Evolutionary conservation across 2,329 filamentous ascomycete species (phyloP), one percentile per base, ranked within the genome.

Genomic region (Huntiella savannae): DNA sequence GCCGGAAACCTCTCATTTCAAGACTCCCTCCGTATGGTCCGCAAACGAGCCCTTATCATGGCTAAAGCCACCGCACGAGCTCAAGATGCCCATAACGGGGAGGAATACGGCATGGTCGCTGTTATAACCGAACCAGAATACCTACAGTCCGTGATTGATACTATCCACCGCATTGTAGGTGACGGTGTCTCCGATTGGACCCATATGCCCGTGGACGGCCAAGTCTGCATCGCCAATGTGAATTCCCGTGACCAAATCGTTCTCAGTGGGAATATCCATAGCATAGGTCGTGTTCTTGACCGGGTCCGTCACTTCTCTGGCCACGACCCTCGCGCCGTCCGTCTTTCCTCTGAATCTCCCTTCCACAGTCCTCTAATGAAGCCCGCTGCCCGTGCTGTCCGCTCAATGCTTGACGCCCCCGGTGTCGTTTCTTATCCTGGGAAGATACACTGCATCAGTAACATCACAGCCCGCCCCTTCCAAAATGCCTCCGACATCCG

Each of bases 221-320:
- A 93, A 61, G 87, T 95, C 43, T 68, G 81, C 53, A 86, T 96
- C 54, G 88, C 86, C 50, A 95, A 96, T 62, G 77, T 93, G 63
- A 96, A 96, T 64, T 84, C 79, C 60, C 91, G 86, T 65, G 94
- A 94, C 59, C 88, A 96, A 64, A 93, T 96, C 55, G 88, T 95
- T 44, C 68, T 96, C 45, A 91, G 82, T 57, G 88, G 88, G 33
- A 88, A 78, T 60, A 79, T 95, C 45, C 78, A 79, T 55, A 72
- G 77, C 54, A 94, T 95, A 60, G 78, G 76, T 55, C 79, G 78
- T 48, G 74, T 95, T 13, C 66, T 95, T 45, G 77, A 82, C 8
- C 86, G 95, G 58, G 70, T 96, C 49, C 70, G 86, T 44, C 84
- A 92, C 58, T 95, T 94, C 58, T 75, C 84, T 7, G 87, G 87